Evolutionary conservation across 2,329 filamentous ascomycete species (phyloP).

Genomic region (Calonectria hawksworthii): DNA sequence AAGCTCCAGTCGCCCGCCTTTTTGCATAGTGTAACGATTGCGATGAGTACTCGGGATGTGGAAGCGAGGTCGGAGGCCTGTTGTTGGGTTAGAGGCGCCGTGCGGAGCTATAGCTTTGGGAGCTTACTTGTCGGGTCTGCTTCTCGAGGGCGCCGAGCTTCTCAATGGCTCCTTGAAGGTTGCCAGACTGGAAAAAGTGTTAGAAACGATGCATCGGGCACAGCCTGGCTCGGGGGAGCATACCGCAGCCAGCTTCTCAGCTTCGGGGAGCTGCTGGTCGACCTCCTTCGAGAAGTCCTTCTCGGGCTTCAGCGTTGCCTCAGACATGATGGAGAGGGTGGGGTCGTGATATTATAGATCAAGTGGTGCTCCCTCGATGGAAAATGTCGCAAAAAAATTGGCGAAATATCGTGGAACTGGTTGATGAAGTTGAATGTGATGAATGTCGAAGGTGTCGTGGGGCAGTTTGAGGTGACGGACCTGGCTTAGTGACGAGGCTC

Average conservation of each 20-base stretch:
- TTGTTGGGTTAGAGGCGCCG: slow-evolving; percentile 32
- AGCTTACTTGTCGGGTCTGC: slow-evolving; percentile 90
- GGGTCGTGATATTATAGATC: slow-evolving; percentile 24
- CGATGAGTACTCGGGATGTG: slow-evolving; percentile 88
- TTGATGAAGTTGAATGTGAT: slow-evolving; percentile 38
- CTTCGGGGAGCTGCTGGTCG: slow-evolving; percentile 91
- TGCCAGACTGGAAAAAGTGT: slow-evolving; percentile 64
- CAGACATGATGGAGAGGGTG: slow-evolving; percentile 74
- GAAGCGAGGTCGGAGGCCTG: slow-evolving; percentile 96
- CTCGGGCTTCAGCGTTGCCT: slow-evolving; percentile 89
- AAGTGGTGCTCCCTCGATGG: neutral
- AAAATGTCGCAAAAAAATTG: neutral
- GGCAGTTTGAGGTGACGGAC: slow-evolving; percentile 43
- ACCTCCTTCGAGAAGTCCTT: slow-evolving; percentile 99
- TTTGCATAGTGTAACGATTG: slow-evolving; percentile 95
- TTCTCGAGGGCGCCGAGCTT: slow-evolving; percentile 95
- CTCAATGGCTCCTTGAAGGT: slow-evolving; percentile 90
- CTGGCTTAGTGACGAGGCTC: slow-evolving; percentile 51
- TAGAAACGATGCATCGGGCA: slow-evolving; percentile 18
- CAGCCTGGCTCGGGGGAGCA: slow-evolving; percentile 50
- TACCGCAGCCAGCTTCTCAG: slow-evolving; percentile 90
- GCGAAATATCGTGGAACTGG: slow-evolving; percentile 18
- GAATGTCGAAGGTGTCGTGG: slow-evolving; percentile 35
- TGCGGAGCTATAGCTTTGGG: slow-evolving; percentile 26
- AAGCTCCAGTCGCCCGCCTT: slow-evolving; percentile 92